Conservation (phyloP, 352 stramenopile species). For the Thraustotheca clavata region DNA sequence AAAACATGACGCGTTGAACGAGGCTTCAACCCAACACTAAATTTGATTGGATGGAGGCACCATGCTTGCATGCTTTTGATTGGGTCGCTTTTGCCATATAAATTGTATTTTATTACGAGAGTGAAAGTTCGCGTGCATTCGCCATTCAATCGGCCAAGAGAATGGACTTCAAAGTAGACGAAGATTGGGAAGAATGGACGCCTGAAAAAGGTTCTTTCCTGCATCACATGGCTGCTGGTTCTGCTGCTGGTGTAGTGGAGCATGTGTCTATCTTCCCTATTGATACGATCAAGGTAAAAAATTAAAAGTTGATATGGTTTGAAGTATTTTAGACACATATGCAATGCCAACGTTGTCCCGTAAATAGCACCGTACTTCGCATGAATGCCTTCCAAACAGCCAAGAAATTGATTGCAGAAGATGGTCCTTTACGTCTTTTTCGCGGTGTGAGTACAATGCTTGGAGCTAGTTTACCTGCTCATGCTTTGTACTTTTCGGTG, state of each 20-base stretch:
- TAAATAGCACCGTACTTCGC: conserved; percentile 48
- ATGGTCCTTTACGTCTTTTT: conserved; percentile 87
- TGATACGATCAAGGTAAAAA: conserved; percentile 70
- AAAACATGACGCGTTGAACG: too few species aligned
- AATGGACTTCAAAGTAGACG: conserved; percentile 37
- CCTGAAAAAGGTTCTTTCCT: conserved; percentile 90
- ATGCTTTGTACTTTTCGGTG: conserved; percentile 91
- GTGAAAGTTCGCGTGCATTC: neutral
- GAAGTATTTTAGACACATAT: conserved; percentile 88
- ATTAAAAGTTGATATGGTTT: neutral
- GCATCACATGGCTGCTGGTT: conserved; percentile 93
- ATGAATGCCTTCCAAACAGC: conserved; percentile 56
- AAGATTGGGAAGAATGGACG: conserved; percentile 92
- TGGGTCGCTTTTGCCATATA: too few species aligned
- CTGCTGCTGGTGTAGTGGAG: conserved; percentile 93
- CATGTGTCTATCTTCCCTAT: conserved; percentile 97
- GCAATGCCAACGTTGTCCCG: conserved; percentile 83
- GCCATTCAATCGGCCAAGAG: conserved; percentile 7
- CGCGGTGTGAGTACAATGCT: conserved; percentile 97
- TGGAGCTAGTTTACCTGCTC: conserved; percentile 94
- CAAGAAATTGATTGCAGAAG: conserved; percentile 47
- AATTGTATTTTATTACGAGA: conserved; percentile 8
- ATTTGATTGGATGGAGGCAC: conserved; percentile 13
- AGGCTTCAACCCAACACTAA: too few species aligned
- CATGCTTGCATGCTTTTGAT: neutral